phyloP scores from a whole-genome alignment of 257 asterid species.

The Handroanthus guayacan region DNA sequence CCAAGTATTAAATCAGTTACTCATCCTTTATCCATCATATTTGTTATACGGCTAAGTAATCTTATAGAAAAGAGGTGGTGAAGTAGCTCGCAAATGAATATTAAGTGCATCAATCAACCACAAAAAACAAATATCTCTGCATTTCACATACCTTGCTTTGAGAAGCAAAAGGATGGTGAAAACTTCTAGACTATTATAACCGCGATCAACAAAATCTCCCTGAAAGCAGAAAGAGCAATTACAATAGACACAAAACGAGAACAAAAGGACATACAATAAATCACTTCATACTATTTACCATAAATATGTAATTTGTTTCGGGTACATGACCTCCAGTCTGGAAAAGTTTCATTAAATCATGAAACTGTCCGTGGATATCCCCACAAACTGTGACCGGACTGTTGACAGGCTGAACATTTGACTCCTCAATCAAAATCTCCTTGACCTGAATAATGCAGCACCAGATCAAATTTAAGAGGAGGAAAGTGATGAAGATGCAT shows the following conservation, averaged over 20 bases:
- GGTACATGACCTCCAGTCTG: conserved; percentile 99
- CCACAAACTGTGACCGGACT: conserved; percentile 99
- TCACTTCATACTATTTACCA: conserved; percentile 55
- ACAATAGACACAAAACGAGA: conserved; percentile 18
- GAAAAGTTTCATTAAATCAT: conserved; percentile 97
- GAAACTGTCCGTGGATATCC: conserved; percentile 98
- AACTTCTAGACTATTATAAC: conserved; percentile 96
- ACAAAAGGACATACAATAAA: not conserved
- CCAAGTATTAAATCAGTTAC: conserved; percentile 12
- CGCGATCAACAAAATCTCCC: conserved; percentile 99
- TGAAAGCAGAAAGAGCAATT: conserved; percentile 44
- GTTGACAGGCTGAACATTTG: conserved; percentile 98
- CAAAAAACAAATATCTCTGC: conserved; percentile 9
- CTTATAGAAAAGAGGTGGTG: not conserved
- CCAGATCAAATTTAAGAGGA: conserved; percentile 11
- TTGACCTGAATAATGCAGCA: conserved; percentile 67
- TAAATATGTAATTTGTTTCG: conserved; percentile 93
- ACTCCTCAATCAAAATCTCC: conserved; percentile 98
- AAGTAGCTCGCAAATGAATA: conserved; percentile 11
- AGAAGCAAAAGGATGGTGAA: conserved; percentile 95
- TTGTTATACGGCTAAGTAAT: not conserved
- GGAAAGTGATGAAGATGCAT: not conserved
- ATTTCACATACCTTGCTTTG: conserved; percentile 80
- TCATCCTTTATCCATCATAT: conserved; percentile 16
- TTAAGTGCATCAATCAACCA: not conserved